phyloP scores from a whole-genome alignment of 148 eudicot genomes.

The Rhododendron griersonianum region DNA sequence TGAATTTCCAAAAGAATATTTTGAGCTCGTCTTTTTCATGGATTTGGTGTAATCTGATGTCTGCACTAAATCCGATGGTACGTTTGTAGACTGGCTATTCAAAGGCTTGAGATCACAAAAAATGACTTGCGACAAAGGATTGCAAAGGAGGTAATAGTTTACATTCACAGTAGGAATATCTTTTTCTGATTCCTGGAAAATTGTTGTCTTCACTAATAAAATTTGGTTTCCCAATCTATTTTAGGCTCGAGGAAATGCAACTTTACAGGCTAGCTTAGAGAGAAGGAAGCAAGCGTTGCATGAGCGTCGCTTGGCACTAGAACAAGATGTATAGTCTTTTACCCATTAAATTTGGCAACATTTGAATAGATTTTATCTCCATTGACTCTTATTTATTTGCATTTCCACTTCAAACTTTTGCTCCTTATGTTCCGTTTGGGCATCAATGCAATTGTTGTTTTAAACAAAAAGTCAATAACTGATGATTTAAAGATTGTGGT shows the following conservation, averaged over 20 bases:
- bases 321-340: conserved; percentile 71
- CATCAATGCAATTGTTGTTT: too few relatives aligned
- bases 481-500: too few relatives aligned
- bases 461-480: too few relatives aligned
- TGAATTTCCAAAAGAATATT: background rate
- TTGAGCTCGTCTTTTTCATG: background rate
- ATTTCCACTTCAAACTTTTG: too few relatives aligned
- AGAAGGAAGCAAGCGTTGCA: conserved; percentile 97
- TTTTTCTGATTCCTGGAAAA: too few relatives aligned
- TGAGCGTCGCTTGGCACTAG: conserved; percentile 95
- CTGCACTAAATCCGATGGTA: background rate
- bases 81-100: conserved; percentile 71
- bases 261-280: conserved; percentile 95
- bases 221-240: background rate
- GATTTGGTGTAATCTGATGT: background rate
- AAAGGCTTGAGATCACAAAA: conserved; percentile 85
- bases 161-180: background rate
- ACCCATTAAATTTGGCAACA: background rate
- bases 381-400: too few relatives aligned
- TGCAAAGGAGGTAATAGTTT: conserved; percentile 74
- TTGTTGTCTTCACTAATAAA: background rate
- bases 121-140: conserved; percentile 84
- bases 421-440: too few relatives aligned
- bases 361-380: too few relatives aligned
- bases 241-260: conserved; percentile 92